Evolutionary conservation across 2,329 filamentous ascomycete species (phyloP), one percentile per base, ranked within the genome.

Genomic region (Microcyclospora pomicola): DNA sequence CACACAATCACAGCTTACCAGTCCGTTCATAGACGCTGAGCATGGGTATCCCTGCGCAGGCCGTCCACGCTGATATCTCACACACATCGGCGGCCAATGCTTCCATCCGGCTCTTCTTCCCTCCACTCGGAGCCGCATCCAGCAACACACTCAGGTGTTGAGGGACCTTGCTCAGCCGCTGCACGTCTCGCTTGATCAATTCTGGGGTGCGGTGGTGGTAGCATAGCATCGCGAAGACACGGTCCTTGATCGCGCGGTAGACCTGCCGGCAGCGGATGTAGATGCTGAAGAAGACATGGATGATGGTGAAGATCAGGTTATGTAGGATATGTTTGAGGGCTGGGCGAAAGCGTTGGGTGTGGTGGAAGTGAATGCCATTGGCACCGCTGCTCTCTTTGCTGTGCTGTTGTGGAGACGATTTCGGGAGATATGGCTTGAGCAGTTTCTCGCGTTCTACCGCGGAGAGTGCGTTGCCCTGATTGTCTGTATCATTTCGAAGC

Each of bases 181-280:
- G 76, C 16, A 96, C 80, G 63, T 98, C 91, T 12, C 81, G 79
- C 53, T 80, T 77, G 49, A 98, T 94, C 55, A 94, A 76, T 56
- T 93, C 84, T 6, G 91, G 91, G 1, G 88, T 93, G 37, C 84
- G 82, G 61, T 98, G 91, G 64, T 98, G 92, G 65, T 98, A 91
- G 59, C 88, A 87, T 38, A 93, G 69, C 43, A 96, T 73, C 9
- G 84, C 82, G 37, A 85, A 74, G 46, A 88, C 66, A 42, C 82
- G 78, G 58, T 91, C 82, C 49, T 77, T 68, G 35, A 93, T 71
- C 7, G 80, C 74, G 58, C 88, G 80, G 64, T 85, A 91, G 39
- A 77, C 75, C 55, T 85, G 78, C 41, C 87, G 78, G 41, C 84
- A 63, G 45, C 86, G 81, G 48, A 95, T 80, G 59, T 91, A 92